Percentiles rank a stretch among this genome's conserved stretches.
phyloP scores from a whole-genome alignment of 2,329 filamentous ascomycete species.

The Paracoccidioides lutzii region DNA sequence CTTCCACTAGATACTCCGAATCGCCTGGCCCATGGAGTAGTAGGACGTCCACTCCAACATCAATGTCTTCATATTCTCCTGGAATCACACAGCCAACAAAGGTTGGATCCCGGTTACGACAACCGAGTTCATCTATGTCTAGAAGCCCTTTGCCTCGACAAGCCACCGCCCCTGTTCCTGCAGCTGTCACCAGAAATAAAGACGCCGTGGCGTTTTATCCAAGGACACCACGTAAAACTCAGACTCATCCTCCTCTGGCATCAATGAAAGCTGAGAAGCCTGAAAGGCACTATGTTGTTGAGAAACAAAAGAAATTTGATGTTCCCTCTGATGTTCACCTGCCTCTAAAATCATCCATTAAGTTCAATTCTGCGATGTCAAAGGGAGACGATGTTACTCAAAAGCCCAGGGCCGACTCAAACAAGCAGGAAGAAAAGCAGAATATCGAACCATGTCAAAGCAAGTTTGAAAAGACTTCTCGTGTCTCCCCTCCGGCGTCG shows the following conservation, averaged over 20 bases:
- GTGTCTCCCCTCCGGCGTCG: constrained; percentile 18
- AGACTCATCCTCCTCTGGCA: constrained; percentile 3
- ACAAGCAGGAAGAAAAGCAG: constrained; percentile 17
- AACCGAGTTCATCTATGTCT: constrained; percentile 26
- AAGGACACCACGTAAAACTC: neutral
- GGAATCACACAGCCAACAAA: constrained; percentile 32
- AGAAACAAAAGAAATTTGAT: neutral
- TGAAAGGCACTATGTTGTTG: neutral
- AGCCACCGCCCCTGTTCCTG: constrained; percentile 8
- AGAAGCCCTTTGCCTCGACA: constrained; percentile 18
- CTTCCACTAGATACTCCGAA: constrained; percentile 34
- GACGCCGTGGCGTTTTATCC: neutral
- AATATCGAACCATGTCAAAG: constrained; percentile 19
- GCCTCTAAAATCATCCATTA: constrained; percentile 49
- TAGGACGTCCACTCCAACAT: constrained; percentile 37
- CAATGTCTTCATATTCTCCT: constrained; percentile 38
- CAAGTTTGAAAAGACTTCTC: constrained; percentile 12
- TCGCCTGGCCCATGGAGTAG: constrained; percentile 35
- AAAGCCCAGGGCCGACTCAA: constrained; percentile 17
- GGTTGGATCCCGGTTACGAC: constrained; percentile 22
- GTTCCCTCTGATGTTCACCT: constrained; percentile 46
- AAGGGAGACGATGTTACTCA: constrained; percentile 4
- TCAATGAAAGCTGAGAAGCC: neutral
- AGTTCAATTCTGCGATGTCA: constrained; percentile 33
- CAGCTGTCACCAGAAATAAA: constrained; percentile 2